Base-by-base conservation (phyloP, 257 asterid species). In the Plantago elongata region DNA sequence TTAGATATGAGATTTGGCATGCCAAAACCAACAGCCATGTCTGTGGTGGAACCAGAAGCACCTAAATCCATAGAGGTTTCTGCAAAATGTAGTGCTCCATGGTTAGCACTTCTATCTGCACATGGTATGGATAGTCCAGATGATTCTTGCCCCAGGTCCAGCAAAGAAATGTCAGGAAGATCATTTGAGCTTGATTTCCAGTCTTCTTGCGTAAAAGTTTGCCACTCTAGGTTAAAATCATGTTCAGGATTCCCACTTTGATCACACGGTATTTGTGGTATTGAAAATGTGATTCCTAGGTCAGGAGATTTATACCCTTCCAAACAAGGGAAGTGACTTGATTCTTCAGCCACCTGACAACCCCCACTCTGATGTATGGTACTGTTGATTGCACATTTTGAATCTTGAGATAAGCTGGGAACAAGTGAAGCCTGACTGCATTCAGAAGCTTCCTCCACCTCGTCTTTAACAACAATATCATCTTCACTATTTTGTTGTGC, bases 391-490 rank as follows among this genome's bases (percentile, higher is more conserved):
- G 74, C 47, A 10, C 76, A 80, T 69, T 76, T 79, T 42, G 77
- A 70, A 40, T 93, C 74, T 67, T 76, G 89, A 62, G 90, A 79
- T 66, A 81, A 49, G 18, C 77, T 76, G 54, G 77, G 78, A 49
- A 79, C 55, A 30, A 71, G 63, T 42, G 96, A 86, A 64, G 86
- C 77, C 71, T 89, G 97, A 76, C 96, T 89, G 79, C 94, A 89
- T 76, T 93, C 94, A 9, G 99, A 87, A 73, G 74, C 80, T 68
- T 87, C 99, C 75, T 89, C 97, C 70, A 74, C 44, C 74, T 83
- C 74, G 48, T 77, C 82, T 85, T 71, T 69, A 45, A 57, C 74
- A 59, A 61, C 73, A 68, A 82, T 83, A 63, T 71, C 88, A 46
- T 81, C 96, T 76, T 81, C 96, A 72, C 94, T 80, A 69, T 86